Evolutionary conservation across 2,329 filamentous ascomycete species (phyloP).

Genomic region (Rugonectria rugulosa): DNA sequence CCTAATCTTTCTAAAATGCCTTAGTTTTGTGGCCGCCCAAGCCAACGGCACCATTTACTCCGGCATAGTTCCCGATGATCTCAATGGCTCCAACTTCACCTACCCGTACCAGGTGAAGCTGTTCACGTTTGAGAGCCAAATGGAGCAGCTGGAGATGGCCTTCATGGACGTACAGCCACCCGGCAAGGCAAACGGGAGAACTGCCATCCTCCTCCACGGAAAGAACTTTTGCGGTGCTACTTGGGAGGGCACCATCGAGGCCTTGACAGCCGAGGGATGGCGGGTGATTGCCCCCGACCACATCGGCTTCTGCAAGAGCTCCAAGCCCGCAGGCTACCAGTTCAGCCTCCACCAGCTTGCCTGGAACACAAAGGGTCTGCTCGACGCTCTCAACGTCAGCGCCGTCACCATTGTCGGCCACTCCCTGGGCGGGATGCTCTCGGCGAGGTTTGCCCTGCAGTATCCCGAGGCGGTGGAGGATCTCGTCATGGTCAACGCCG

Average conservation of each 20-base stretch:
- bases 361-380: conserved; percentile 57
- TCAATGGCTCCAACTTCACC: conserved; percentile 60
- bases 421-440: conserved; percentile 63
- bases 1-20: conserved; percentile 26
- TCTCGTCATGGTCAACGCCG: conserved; percentile 58
- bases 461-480: conserved; percentile 52
- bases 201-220: conserved; percentile 59
- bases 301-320: conserved; percentile 65
- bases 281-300: conserved; percentile 63
- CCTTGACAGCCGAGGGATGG: conserved; percentile 53
- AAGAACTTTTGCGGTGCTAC: conserved; percentile 65
- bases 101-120: conserved; percentile 60
- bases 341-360: conserved; percentile 61
- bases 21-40: conserved; percentile 35
- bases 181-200: conserved; percentile 46
- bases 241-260: conserved; percentile 56
- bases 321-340: conserved; percentile 59
- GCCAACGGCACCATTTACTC: conserved; percentile 44
- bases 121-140: conserved; percentile 57
- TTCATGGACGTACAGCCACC: conserved; percentile 60
- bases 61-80: conserved; percentile 49
- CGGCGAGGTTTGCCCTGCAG: conserved; percentile 59
- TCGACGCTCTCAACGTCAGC: conserved; percentile 52
- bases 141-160: conserved; percentile 59
- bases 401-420: conserved; percentile 60